Conservation (phyloP, 768 basidiomycete species). For the Tylopilus rubrobrunneus region DNA sequence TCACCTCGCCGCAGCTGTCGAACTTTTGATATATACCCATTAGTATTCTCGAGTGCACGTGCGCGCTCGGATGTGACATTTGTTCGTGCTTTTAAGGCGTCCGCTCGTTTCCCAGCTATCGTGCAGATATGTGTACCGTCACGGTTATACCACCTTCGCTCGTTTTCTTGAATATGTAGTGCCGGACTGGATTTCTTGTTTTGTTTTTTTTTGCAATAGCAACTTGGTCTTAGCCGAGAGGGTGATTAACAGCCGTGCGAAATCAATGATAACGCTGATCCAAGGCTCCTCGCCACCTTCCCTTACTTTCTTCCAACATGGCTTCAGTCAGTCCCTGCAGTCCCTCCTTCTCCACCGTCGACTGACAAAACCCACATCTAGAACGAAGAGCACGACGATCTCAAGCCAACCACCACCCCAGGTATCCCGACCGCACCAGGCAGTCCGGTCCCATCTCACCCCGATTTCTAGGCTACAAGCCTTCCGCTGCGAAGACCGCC, state of each 20-base stretch:
- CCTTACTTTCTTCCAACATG: conserved; percentile 38
- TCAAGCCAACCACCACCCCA: conserved; percentile 64
- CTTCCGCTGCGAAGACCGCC: conserved; percentile 58
- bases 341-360: not conserved
- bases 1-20: conserved; percentile 14
- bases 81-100: conserved; percentile 24
- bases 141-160: conserved; percentile 26
- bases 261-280: conserved; percentile 45
- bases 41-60: conserved; percentile 2
- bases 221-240: conserved; percentile 11
- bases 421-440: conserved; percentile 37
- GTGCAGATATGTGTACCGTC: conserved; percentile 21
- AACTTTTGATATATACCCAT: conserved; percentile 19
- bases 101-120: conserved; percentile 19
- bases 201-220: conserved; percentile 22
- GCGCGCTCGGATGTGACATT: conserved; percentile 4
- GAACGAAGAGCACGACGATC: conserved; percentile 68
- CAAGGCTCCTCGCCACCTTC: conserved; percentile 10
- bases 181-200: conserved; percentile 16
- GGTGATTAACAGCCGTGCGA: conserved; percentile 50
- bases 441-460: conserved; percentile 16
- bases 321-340: conserved; percentile 42
- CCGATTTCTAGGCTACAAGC: conserved; percentile 65
- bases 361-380: conserved; percentile 16
- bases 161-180: conserved; percentile 30